These are phyloP conservation scores for Dendrocalamus latiflorus DNA, from an alignment of 202 grass and related monocot genomes.

Conservation along the genomic window DNA sequence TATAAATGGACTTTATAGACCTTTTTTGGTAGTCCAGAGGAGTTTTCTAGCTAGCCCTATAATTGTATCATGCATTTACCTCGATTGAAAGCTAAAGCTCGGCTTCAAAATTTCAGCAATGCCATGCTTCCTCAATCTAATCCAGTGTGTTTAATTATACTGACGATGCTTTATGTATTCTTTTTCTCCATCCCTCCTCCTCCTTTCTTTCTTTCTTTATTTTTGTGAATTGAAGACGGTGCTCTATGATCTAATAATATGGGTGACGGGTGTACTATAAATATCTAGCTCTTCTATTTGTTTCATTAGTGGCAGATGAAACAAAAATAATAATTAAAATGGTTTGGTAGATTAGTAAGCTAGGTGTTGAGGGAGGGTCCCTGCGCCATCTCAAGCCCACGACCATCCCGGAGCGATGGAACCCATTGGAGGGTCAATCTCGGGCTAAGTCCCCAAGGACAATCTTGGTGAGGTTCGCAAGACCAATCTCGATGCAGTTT, in stretches of 20 bases:
- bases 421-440: no score
- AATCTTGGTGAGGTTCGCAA: no score
- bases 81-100: no score
- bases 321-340: background rate
- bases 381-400: no score
- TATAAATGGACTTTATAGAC: background rate
- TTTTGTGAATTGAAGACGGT: background rate
- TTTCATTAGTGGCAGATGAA: background rate
- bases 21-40: background rate
- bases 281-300: background rate
- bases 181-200: background rate
- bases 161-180: no score
- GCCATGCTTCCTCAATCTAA: background rate
- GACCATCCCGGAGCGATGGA: no score
- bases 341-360: background rate
- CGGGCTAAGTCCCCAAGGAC: no score
- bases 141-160: no score
- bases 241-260: background rate
- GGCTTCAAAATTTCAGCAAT: no score
- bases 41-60: no score
- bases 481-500: no score
- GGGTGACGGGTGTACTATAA: background rate
- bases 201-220: background rate
- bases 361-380: background rate
- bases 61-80: no score